Evolutionary conservation across 345 rosid species (phyloP).

Genomic region (Populus pruinosa): DNA sequence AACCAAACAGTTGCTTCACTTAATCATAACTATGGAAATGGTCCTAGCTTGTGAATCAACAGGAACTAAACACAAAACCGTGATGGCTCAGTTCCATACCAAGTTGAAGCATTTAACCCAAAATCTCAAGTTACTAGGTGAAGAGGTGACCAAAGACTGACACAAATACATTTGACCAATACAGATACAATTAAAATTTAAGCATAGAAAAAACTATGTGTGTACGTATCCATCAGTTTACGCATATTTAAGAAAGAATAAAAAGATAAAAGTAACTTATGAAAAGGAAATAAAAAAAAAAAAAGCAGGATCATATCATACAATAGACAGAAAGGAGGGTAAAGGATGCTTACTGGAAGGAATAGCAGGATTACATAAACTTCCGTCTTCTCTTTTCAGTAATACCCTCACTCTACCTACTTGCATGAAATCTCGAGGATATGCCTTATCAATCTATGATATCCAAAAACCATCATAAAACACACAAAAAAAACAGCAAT

Average conservation of each 20-base stretch:
- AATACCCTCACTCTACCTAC: conserved; percentile 80
- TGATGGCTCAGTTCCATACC: neutral
- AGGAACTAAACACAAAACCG: neutral
- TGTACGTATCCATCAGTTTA: neutral
- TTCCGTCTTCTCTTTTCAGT: conserved; percentile 82
- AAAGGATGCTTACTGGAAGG: conserved; percentile 55
- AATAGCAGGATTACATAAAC: conserved; percentile 68
- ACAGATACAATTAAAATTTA: neutral
- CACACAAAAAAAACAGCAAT: neutral
- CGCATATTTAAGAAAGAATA: neutral
- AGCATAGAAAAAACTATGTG: neutral
- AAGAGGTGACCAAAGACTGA: neutral
- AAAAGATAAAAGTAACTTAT: neutral
- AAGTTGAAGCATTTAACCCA: neutral
- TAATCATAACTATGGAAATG: neutral
- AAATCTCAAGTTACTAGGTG: neutral
- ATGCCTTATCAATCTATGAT: conserved; percentile 75
- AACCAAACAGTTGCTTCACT: neutral
- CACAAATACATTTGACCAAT: neutral
- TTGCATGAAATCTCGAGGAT: conserved; percentile 95
- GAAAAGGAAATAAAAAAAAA: neutral
- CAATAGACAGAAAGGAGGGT: neutral
- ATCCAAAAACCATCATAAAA: neutral
- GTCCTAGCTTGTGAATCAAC: neutral
- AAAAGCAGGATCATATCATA: neutral